phyloP scores from a whole-genome alignment of 1,284 basidiomycete species.

The Cryptococcus sp. region DNA sequence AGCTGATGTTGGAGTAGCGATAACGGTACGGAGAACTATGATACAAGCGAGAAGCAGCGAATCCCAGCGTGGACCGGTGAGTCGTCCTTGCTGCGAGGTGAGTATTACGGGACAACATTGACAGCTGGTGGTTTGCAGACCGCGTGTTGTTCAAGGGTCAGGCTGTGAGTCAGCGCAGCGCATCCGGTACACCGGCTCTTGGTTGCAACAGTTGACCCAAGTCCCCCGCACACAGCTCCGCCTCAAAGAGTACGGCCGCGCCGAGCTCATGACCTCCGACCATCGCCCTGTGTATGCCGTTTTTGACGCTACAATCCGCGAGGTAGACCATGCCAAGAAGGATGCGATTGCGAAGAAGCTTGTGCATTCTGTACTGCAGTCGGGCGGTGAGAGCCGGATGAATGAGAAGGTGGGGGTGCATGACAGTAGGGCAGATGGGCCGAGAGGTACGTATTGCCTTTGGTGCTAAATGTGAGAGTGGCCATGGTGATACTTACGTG shows the following conservation, averaged over 20 bases:
- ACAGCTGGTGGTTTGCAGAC: slow-evolving; percentile 55
- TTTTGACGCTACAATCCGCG: slow-evolving; percentile 71
- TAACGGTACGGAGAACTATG: slow-evolving; percentile 70
- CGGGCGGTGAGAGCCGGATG: slow-evolving; percentile 3
- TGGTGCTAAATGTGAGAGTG: slow-evolving; percentile 19
- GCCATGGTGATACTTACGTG: too few relatives aligned
- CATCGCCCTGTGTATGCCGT: slow-evolving; percentile 90
- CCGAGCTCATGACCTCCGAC: slow-evolving; percentile 83
- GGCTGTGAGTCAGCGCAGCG: slow-evolving; percentile 63
- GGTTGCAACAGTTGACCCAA: not conserved
- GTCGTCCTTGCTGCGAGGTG: slow-evolving; percentile 22
- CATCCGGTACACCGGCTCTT: slow-evolving; percentile 58
- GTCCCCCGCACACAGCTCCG: slow-evolving; percentile 13
- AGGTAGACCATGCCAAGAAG: slow-evolving; percentile 73
- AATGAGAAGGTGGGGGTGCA: slow-evolving; percentile 21
- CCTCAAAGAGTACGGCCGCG: slow-evolving; percentile 54
- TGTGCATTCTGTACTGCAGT: slow-evolving; percentile 14
- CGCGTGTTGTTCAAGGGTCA: slow-evolving; percentile 81
- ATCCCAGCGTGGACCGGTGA: slow-evolving; percentile 96
- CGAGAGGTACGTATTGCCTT: slow-evolving; percentile 18
- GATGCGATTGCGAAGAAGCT: slow-evolving; percentile 64
- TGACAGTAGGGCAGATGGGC: slow-evolving; percentile 21
- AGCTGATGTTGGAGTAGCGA: slow-evolving; percentile 33
- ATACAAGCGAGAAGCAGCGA: slow-evolving; percentile 92
- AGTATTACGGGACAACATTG: not conserved